Base-by-base conservation (phyloP, 805 yeast species). In the Wickerhamiella spandovensis region DNA sequence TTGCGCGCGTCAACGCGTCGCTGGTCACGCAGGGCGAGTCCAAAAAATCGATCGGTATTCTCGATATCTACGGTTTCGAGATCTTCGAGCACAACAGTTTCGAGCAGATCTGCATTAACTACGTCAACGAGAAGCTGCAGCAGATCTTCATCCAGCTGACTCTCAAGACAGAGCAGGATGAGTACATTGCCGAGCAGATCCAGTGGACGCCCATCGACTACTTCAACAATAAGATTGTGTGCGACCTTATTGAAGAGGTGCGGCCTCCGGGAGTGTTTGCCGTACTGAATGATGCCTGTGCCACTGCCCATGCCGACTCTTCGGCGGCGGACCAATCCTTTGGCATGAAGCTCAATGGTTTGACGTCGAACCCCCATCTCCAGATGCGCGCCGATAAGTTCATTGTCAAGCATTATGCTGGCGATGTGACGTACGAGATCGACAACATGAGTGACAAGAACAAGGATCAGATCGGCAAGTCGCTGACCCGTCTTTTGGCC, bases 261-360 rank as follows among this genome's bases (percentile, higher is more conserved):
- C 79, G 96, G 62, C 97, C 98, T 1, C 97, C 97, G 1, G 98
- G 98, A 53, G 75, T 92, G 43, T 89, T 92, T 71, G 94, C 97
- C 2, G 95, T 95, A 2, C 75, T 92, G 68, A 92, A 90, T 67
- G 98, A 92, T 71, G 90, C 97, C 0, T 82, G 88, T 61, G 97
- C 96, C 37, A 92, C 97, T 24, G 98, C 98, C 0, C 98, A 92
- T 64, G 99, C 98, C 3, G 97, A 92, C 63, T 83, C 96, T 0
- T 75, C 72, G 48, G 98, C 97, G 18, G 97, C 97, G 1, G 99
- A 92, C 66, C 95, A 88, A 68, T 85, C 94, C 0, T 92, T 92
- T 67, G 84, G 92, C 17, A 95, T 87, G 72, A 77, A 97, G 67
- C 73, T 92, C 61, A 84, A 87, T 58, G 74, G 85, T 79, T 84